A percentile compares a stretch with the other conserved stretches of the same genome.
Conservation (phyloP, 2,329 filamentous ascomycete genomes). For the Sphaceloma murrayae region DNA sequence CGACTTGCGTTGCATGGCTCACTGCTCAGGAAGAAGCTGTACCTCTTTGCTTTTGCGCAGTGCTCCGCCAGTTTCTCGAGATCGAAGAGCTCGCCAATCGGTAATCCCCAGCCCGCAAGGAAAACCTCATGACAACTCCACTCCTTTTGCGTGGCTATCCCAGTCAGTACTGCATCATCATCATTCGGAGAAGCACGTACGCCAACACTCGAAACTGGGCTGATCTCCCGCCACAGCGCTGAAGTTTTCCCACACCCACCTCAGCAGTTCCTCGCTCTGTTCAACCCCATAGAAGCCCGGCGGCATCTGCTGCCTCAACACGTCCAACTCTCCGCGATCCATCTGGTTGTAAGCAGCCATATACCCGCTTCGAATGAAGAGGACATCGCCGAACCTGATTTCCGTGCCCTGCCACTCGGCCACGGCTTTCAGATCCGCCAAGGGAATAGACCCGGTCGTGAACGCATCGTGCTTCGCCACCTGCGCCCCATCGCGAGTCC, state of each 20-base stretch:
- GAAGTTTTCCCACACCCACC: slow-evolving; percentile 34
- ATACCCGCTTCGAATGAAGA: slow-evolving; percentile 43
- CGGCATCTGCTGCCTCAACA: slow-evolving; percentile 31
- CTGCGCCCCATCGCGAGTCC: slow-evolving; percentile 28
- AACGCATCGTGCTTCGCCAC: slow-evolving; percentile 28
- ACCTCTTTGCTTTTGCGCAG: slow-evolving; percentile 32
- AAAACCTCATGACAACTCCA: slow-evolving; percentile 39
- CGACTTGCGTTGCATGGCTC: slow-evolving; percentile 39
- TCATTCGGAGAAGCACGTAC: slow-evolving; percentile 12
- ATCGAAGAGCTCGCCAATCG: slow-evolving; percentile 44
- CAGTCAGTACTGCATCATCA: neutral
- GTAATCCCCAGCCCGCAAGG: slow-evolving; percentile 42
- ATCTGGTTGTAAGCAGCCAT: slow-evolving; percentile 34
- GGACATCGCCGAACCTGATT: slow-evolving; percentile 47
- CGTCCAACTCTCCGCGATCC: slow-evolving; percentile 30
- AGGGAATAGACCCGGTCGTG: slow-evolving; percentile 28
- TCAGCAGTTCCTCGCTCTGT: slow-evolving; percentile 37
- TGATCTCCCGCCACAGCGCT: slow-evolving; percentile 32
- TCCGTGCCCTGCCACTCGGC: slow-evolving; percentile 40
- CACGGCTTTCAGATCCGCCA: slow-evolving; percentile 36
- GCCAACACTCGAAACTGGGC: slow-evolving; percentile 33
- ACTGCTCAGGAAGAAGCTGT: slow-evolving; percentile 41
- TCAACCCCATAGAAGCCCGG: slow-evolving; percentile 42
- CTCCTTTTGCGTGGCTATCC: slow-evolving; percentile 27
- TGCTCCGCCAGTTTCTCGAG: slow-evolving; percentile 37